These are phyloP conservation scores for Physaria fendleri DNA, from an alignment of 345 rosid species.

Conservation along the genomic window DNA sequence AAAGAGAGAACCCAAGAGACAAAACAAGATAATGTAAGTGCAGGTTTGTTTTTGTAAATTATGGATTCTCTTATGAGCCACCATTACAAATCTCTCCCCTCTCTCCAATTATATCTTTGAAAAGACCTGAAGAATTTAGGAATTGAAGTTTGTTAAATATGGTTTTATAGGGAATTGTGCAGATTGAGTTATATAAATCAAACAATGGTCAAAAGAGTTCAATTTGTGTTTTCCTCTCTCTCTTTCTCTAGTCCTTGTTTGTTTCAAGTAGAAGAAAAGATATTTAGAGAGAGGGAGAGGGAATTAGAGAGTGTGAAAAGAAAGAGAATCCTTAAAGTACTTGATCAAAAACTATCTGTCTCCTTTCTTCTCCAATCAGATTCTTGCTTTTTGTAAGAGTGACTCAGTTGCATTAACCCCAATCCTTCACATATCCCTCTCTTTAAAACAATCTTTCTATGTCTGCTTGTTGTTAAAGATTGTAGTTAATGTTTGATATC, in stretches of 20 bases:
- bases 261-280: conserved; percentile 32
- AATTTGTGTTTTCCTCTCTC: neutral
- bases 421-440: conserved; percentile 5
- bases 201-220: conserved; percentile 5
- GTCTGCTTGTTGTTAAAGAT: neutral
- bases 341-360: conserved; percentile 19
- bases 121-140: conserved; percentile 11
- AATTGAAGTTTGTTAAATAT: conserved; percentile 7
- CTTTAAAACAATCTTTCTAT: conserved; percentile 6
- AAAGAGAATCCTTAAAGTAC: conserved; percentile 23
- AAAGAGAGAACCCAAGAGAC: conserved; percentile 21
- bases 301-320: conserved; percentile 16
- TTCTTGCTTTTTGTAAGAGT: conserved; percentile 22
- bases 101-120: conserved; percentile 3
- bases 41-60: conserved; percentile 12
- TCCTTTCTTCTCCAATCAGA: conserved; percentile 15
- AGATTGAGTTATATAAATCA: conserved; percentile 9
- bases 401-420: conserved; percentile 22
- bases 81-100: conserved; percentile 16
- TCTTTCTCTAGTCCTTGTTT: conserved; percentile 4
- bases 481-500: no score
- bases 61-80: conserved; percentile 32
- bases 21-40: conserved; percentile 37
- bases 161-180: conserved; percentile 29
- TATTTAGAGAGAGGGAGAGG: conserved; percentile 1